A percentile compares a stretch with the other conserved stretches of the same genome.
Conservation (phyloP, 257 asterid genomes). For the Solanum piurae region DNA sequence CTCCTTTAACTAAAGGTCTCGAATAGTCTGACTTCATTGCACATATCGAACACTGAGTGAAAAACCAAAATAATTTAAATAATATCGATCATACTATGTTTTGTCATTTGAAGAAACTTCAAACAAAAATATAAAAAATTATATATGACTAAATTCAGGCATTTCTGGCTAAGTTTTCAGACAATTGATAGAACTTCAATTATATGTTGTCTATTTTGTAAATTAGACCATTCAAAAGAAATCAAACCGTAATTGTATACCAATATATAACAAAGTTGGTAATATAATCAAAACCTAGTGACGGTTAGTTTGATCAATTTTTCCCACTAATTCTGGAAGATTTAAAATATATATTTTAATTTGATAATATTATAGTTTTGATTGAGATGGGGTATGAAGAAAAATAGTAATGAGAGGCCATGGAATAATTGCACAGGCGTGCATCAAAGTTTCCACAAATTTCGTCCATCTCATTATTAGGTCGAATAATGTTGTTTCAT, state of each 20-base stretch:
- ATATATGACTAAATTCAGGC: no score
- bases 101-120: no score
- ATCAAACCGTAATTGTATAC: not conserved
- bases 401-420: not conserved
- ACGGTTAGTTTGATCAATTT: not conserved
- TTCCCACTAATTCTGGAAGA: not conserved
- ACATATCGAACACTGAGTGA: no score
- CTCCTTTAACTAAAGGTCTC: no score
- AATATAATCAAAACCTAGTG: not conserved
- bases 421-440: constrained; percentile 23
- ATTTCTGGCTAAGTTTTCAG: no score
- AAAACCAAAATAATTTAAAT: no score
- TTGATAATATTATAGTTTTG: not conserved
- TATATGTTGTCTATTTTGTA: no score
- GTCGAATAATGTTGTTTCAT: constrained; percentile 16
- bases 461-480: constrained; percentile 8
- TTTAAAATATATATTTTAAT: not conserved
- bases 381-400: not conserved
- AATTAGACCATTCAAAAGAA: no score
- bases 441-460: constrained; percentile 16
- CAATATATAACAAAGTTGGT: not conserved
- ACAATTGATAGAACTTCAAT: no score
- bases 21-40: no score
- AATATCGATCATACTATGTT: no score
- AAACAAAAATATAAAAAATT: no score